Base-by-base conservation (phyloP, 257 asterid genomes). In the Primulina eburnea region DNA sequence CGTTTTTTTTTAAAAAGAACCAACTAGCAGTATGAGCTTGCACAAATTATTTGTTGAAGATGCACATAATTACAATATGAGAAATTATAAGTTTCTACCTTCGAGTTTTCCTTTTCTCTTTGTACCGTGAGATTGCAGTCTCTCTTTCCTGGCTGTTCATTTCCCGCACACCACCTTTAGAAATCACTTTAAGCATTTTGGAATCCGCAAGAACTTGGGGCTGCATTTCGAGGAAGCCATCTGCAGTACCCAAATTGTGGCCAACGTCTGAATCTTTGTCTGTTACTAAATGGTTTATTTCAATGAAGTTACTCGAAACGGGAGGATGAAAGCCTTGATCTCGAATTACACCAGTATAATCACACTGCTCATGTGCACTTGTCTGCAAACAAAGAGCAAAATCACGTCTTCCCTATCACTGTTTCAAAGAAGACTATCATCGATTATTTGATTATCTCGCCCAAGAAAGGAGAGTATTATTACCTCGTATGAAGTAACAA, bases 21-120 rank as follows among this genome's bases (percentile, higher is more conserved):
- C 1, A 43, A 43, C 55, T 12, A 47, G 55, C 55, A 14, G 6
- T 4, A 3, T 14, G 55, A 14, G 55, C 14, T 47, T 12, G 55
- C 55, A 47, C 52, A 47, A 47, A 9, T 3, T 14, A 12, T 47
- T 14, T 47, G 55, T 14, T 14, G 55, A 12, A 47, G 3, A 47
- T 47, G 14, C 55, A 47, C 55, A n/a, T 12, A 2, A 1, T 43
- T 3, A 43, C 53, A 43, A 12, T 21, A 21, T 17, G 38, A 33
- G 73, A 59, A 59, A 37, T 6, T 18, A 34, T 16, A 60, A 14
- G 16, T 1, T 14, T 18, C 29, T 87, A 93, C 99, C 97, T 92
- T 82, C 99, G 79, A 55, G 86, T 91, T 83, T 89, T 94, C 90
- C 78, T 91, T 70, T 94, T 91, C 79, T 91, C 95, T 84, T 88